A percentile compares a stretch with the other conserved stretches of the same genome.
These are phyloP conservation scores for Dunaliella sp. DNA, from an alignment of 139 green algal species.

Conservation along the genomic window DNA sequence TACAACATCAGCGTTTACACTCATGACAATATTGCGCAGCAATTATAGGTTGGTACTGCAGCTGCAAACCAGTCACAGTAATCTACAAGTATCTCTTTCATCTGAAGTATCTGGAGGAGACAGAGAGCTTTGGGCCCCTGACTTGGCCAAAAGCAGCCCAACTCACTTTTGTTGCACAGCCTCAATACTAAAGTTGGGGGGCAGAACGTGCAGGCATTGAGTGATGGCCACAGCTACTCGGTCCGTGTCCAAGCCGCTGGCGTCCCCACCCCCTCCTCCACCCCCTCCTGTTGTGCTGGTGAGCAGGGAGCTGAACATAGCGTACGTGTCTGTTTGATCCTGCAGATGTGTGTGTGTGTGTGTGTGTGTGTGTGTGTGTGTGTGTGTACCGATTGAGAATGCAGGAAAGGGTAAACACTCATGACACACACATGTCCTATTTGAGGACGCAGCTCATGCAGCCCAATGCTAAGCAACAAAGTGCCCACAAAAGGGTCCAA, in stretches of 20 bases:
- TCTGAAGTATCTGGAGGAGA: too few relatives aligned
- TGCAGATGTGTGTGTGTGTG: too few relatives aligned
- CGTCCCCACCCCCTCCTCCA: conserved; percentile 35
- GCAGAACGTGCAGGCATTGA: conserved; percentile 58
- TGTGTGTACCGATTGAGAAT: too few relatives aligned
- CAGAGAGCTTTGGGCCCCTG: too few relatives aligned
- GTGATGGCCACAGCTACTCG: conserved; percentile 38
- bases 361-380: too few relatives aligned
- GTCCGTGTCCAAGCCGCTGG: conserved; percentile 33
- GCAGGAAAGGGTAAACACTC: too few relatives aligned
- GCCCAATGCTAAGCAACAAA: too few relatives aligned
- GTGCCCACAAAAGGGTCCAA: too few relatives aligned
- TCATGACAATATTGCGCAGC: background rate
- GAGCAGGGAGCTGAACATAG: conserved; percentile 62
- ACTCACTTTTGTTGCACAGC: conserved; percentile 48
- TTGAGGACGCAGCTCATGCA: too few relatives aligned
- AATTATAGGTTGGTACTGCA: background rate
- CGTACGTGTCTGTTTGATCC: conserved; percentile 58
- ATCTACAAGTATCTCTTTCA: too few relatives aligned
- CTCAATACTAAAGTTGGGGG: conserved; percentile 64
- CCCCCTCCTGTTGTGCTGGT: conserved; percentile 30
- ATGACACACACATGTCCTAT: too few relatives aligned
- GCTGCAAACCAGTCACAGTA: conserved; percentile 70
- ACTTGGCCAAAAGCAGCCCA: too few relatives aligned
- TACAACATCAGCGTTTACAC: background rate